Evolutionary conservation across 1,139 yeast genomes (phyloP).

Genomic region (Schwanniomyces etchellsii): DNA sequence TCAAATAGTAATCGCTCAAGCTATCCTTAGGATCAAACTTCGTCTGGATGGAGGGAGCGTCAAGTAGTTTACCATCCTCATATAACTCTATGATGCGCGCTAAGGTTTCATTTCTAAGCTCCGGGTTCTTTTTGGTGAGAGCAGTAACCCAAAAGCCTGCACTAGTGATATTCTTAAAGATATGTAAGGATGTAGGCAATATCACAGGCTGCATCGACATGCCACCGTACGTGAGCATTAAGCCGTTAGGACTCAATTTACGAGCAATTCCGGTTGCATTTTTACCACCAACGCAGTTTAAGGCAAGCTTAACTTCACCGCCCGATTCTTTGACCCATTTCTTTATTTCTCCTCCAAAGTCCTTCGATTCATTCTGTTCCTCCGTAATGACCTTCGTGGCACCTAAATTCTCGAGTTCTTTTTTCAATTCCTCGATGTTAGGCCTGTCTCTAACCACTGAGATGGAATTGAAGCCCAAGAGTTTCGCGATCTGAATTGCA

Average conservation of each 20-base stretch:
- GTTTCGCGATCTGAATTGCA: slow-evolving; percentile 80
- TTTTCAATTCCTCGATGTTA: slow-evolving; percentile 57
- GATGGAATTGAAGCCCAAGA: slow-evolving; percentile 75
- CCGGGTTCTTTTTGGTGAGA: slow-evolving; percentile 61
- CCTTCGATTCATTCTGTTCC: slow-evolving; percentile 66
- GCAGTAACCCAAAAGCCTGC: slow-evolving; percentile 94
- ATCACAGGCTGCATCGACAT: slow-evolving; percentile 95
- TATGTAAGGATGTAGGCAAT: slow-evolving; percentile 81
- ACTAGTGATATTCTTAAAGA: slow-evolving; percentile 81
- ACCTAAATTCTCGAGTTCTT: slow-evolving; percentile 57
- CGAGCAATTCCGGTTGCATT: slow-evolving; percentile 77
- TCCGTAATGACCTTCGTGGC: slow-evolving; percentile 92
- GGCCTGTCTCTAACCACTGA: slow-evolving; percentile 86
- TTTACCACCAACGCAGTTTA: slow-evolving; percentile 92
- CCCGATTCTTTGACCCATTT: slow-evolving; percentile 54
- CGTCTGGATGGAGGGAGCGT: slow-evolving; percentile 52
- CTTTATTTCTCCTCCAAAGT: slow-evolving; percentile 56
- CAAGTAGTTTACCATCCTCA: slow-evolving; percentile 54
- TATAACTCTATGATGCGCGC: slow-evolving; percentile 61
- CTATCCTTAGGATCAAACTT: slow-evolving; percentile 44
- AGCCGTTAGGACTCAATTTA: slow-evolving; percentile 61
- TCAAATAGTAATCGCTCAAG: slow-evolving; percentile 43
- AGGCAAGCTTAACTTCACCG: slow-evolving; percentile 63
- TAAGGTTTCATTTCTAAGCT: slow-evolving; percentile 56
- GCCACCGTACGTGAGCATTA: slow-evolving; percentile 91